Evolutionary conservation across 2,329 filamentous ascomycete genomes (phyloP).

Genomic region (Neocucurbitaria cava): DNA sequence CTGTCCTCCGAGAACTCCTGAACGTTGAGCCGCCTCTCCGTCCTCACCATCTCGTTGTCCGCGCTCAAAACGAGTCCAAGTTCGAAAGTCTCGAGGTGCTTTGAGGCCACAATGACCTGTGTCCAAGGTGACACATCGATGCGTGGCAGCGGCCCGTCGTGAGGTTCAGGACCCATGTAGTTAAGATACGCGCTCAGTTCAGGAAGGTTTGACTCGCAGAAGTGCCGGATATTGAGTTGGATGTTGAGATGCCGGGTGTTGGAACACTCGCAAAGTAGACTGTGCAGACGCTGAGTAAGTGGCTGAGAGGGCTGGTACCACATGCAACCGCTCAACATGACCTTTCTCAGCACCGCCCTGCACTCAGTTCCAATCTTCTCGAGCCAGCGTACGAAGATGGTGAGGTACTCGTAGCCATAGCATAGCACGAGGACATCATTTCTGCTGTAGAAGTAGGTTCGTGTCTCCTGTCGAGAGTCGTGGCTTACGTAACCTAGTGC

Average conservation of each 20-base stretch:
- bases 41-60: background rate
- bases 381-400: constrained; percentile 7
- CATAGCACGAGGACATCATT: constrained; percentile 1
- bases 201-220: background rate
- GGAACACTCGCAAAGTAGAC: background rate
- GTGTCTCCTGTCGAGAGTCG: background rate
- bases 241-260: background rate
- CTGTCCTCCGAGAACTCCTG: background rate
- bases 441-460: constrained; percentile 5
- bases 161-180: background rate
- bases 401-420: constrained; percentile 6
- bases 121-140: constrained; percentile 1
- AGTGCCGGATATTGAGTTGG: background rate
- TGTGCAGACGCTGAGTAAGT: background rate
- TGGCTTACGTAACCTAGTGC: background rate
- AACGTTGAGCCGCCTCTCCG: background rate
- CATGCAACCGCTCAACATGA: constrained; percentile 6
- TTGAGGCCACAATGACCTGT: background rate
- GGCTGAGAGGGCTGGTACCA: background rate
- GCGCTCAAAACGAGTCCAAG: background rate
- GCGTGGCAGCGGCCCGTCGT: background rate
- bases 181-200: constrained; percentile 1
- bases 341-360: background rate
- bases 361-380: constrained; percentile 2
- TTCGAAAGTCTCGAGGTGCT: background rate